Percentiles rank a stretch among this genome's conserved stretches.
These are phyloP conservation scores for Lobosporangium transversale DNA, from an alignment of 192 early-diverging fungal species.

Conservation along the genomic window DNA sequence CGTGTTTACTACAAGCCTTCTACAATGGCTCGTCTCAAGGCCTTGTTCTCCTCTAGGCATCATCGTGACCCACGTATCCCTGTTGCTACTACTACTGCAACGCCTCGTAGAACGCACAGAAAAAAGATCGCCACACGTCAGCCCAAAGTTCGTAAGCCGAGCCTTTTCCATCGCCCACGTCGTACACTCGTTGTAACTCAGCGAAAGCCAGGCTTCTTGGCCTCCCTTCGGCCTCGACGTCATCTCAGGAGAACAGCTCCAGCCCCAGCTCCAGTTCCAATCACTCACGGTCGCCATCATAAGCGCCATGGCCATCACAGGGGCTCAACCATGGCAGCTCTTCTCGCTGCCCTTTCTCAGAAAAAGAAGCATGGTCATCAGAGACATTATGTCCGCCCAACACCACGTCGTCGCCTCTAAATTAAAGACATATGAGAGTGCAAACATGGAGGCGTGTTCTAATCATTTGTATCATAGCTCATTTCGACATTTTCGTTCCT, in stretches of 20 bases:
- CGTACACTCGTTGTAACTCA: constrained; percentile 3
- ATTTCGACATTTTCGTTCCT: too few relatives aligned
- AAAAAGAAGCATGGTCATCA: constrained; percentile 13
- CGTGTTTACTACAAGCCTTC: constrained; percentile 41
- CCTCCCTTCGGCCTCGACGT: constrained; percentile 16
- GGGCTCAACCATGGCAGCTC: constrained; percentile 4
- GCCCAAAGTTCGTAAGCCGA: constrained; percentile 17
- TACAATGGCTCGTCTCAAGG: constrained; percentile 22
- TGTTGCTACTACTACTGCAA: neutral
- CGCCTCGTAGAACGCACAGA: neutral
- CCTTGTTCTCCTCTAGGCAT: constrained; percentile 13
- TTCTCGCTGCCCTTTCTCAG: constrained; percentile 8
- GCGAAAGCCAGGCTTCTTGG: constrained; percentile 10
- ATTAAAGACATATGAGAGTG: too few relatives aligned
- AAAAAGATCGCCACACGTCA: neutral
- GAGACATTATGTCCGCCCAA: too few relatives aligned
- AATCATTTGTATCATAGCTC: too few relatives aligned
- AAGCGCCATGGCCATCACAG: constrained; percentile 9
- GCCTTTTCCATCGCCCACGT: constrained; percentile 14
- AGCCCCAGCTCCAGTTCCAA: neutral
- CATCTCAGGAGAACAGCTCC: neutral
- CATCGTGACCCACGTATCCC: neutral
- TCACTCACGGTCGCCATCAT: neutral
- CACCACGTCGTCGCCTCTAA: too few relatives aligned
- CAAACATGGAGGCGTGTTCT: too few relatives aligned